Evolutionary conservation across 2,329 filamentous ascomycete genomes (phyloP).

Genomic region (Alternaria rosae): DNA sequence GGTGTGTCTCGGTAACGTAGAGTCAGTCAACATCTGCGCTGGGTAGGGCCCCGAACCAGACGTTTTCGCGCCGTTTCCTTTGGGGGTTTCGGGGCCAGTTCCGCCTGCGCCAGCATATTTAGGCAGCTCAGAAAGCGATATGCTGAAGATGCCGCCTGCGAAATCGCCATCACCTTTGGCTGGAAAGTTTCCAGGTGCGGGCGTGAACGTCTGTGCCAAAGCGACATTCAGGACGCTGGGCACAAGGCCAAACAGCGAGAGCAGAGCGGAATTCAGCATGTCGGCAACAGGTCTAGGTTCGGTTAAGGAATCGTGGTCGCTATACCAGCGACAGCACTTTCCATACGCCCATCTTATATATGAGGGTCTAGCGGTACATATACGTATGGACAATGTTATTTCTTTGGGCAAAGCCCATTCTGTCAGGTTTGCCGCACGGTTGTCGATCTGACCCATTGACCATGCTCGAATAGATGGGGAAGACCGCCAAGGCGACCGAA

Average conservation of each 20-base stretch:
- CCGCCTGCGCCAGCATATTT: constrained; percentile 20
- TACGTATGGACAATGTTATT: not conserved
- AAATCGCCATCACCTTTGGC: constrained; percentile 30
- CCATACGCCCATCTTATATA: not conserved
- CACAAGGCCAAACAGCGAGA: constrained; percentile 6
- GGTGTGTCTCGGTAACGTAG: constrained; percentile 24
- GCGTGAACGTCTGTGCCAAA: constrained; percentile 19
- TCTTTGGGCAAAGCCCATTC: not conserved
- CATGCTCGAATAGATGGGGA: not conserved
- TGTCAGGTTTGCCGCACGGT: not conserved
- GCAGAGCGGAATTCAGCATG: constrained; percentile 7
- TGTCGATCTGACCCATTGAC: not conserved
- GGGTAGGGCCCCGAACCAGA: constrained; percentile 31
- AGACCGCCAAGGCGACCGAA: not conserved
- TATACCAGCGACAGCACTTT: not conserved
- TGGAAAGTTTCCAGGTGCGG: constrained; percentile 24
- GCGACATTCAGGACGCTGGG: not conserved
- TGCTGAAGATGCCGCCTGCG: constrained; percentile 31
- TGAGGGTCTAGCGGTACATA: not conserved
- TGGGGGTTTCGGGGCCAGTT: constrained; percentile 15
- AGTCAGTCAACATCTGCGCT: constrained; percentile 24
- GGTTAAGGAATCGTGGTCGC: not conserved
- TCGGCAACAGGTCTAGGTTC: not conserved
- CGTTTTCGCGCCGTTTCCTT: constrained; percentile 18
- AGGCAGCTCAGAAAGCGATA: constrained; percentile 25